Evolutionary conservation across 1,284 basidiomycete species (phyloP).

Genomic region (Papiliotrema nemorosa): DNA sequence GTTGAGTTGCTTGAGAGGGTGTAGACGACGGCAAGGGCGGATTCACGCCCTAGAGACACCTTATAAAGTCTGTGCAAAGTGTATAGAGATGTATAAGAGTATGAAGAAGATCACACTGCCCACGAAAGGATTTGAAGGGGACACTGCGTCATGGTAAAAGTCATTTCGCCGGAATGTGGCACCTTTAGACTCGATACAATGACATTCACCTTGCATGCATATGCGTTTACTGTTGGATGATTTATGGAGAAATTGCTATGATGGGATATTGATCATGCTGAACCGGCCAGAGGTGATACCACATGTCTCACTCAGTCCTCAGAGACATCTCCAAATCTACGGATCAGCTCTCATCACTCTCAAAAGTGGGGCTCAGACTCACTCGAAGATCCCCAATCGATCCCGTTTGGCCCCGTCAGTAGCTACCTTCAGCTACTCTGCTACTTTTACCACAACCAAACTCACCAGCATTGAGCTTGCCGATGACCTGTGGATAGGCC

Average conservation of each 20-base stretch:
- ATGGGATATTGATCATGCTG: too few relatives aligned
- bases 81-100: too few relatives aligned
- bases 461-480: slow-evolving; percentile 59
- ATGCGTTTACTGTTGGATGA: too few relatives aligned
- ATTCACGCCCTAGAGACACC: slow-evolving; percentile 9
- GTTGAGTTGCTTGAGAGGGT: slow-evolving; percentile 36
- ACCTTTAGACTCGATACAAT: too few relatives aligned
- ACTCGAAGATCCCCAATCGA: slow-evolving; percentile 77
- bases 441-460: neutral
- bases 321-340: slow-evolving; percentile 25
- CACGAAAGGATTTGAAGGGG: too few relatives aligned
- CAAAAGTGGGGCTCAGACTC: neutral
- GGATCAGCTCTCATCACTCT: neutral
- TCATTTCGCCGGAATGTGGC: too few relatives aligned
- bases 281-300: too few relatives aligned
- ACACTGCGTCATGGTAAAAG: too few relatives aligned
- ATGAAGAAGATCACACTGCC: too few relatives aligned
- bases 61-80: too few relatives aligned
- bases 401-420: slow-evolving; percentile 67
- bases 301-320: slow-evolving; percentile 13
- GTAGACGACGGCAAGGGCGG: slow-evolving; percentile 13
- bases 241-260: too few relatives aligned
- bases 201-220: too few relatives aligned
- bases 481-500: slow-evolving; percentile 66
- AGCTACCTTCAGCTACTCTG: slow-evolving; percentile 36